Base-by-base conservation (phyloP, 2,329 filamentous ascomycete genomes). In the Monosporascus sp. region DNA sequence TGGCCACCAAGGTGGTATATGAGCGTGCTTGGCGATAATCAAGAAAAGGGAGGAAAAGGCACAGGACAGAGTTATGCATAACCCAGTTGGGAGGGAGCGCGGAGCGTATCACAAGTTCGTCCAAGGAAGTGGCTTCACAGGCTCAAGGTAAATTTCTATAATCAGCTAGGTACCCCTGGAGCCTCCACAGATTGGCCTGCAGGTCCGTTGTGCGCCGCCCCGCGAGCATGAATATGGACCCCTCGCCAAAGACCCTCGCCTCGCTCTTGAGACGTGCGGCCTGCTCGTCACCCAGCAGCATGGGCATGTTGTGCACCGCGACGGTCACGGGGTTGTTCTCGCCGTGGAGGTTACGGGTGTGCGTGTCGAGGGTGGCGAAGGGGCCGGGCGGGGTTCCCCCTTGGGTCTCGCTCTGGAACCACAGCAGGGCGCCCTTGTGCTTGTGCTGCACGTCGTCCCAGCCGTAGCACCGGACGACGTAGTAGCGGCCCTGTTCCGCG, bases 181-280 rank as follows among this genome's bases (percentile, higher is more conserved):
- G 64, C 56, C 76, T 79, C 83, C 83, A 86, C 7, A 86, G 69
- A 51, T 75, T 70, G 52, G 76, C 53, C 64, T 83, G 79, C 46
- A 83, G 48, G 16, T 71, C 65, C 22, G 73, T 63, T 7, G 76
- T 78, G 38, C 71, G 67, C 56, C 61, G 69, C 59, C 68, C 71
- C 56, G 68, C 71, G 51, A 82, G 60, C 55, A 83, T 68, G 50
- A 76, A 71, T 20, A 78, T 66, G 8, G 66, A 70, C 2, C 70
- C 70, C 0, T 73, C 64, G 3, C 59, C 61, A 22, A 78, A 71
- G 22, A 71, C 53, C 1, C 53, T 38, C 1, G 72, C 65, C 26
- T 70, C 64, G 1, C 63, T 34, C 47, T 61, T 69, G 19, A 86
- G 54, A 34, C 70, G 66, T 17, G 64, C 60, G 0, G 79, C 50